Evolutionary conservation across 202 grass and related monocot genomes (phyloP), one percentile per base, ranked within the genome.

Genomic region (Eragrostis tef): DNA sequence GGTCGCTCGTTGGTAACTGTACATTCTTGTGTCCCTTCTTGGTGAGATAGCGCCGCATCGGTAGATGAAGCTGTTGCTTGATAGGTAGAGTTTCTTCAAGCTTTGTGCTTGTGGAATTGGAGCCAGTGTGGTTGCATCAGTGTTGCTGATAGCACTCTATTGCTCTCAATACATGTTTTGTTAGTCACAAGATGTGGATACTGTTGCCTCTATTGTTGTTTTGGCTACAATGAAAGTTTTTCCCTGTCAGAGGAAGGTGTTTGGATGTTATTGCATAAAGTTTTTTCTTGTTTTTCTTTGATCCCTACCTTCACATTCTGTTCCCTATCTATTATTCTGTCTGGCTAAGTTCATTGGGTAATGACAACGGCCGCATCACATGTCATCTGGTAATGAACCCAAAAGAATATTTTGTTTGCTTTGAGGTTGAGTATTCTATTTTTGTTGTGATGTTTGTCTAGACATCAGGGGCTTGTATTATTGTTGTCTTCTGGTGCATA

Each of bases 71-170:
- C 46, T 81, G 58, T 56, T 16, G 51, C 73, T 77, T 68, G 46
- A 71, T 68, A 62, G 21, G 41, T 73, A 59, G 43, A 48, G 7
- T 81, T 81, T 70, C 46, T 50, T 41, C 31, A 27, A 80, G 64
- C 21, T 54, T 21, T 19, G 81, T 78, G 11, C 50, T 64, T 12
- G 8, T 75, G 48, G 62, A 69, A 53, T 71, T 71, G 29, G 70
- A 75, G 49, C 49, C 72, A 48, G 71, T 56, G 29, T 9, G 64
- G 56, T 50, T 88, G 34, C 65, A 41, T 57, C n/a, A 25, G 17
- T 11, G 61, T 54, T 71, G 45, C 46, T 73, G 58, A 56, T 81
- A 77, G 78, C 83, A 50, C 56, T 77, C 13, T 45, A 74, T 79
- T 67, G 69, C 45, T 67, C 14, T 3, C 34, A 41, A 41, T 57